Conservation (phyloP, 2,329 filamentous ascomycete species). For the Cladobotryum protrusum region DNA sequence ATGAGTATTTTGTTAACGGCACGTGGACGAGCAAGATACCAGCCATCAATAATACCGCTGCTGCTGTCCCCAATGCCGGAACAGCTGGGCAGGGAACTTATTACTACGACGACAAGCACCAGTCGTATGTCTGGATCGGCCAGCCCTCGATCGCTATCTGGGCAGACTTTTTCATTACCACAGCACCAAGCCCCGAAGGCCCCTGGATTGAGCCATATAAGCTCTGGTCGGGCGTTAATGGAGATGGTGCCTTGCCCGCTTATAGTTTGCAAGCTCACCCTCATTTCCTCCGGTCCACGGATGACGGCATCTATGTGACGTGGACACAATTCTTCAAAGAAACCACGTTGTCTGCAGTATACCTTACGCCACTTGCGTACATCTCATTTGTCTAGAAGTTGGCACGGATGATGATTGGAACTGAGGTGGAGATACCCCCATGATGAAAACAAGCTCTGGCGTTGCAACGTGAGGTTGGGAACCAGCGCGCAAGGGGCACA, state of each 20-base stretch:
- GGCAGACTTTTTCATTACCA: conserved; percentile 18
- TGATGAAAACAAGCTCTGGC: not conserved
- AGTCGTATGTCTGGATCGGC: conserved; percentile 19
- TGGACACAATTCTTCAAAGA: conserved; percentile 12
- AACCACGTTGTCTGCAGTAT: conserved; percentile 9
- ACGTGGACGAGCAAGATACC: conserved; percentile 14
- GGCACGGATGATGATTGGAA: not conserved
- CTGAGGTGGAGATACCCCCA: conserved; percentile 2
- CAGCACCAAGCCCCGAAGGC: conserved; percentile 13
- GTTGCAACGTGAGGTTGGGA: conserved; percentile 2
- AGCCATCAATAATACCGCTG: conserved; percentile 8
- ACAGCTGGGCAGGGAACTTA: conserved; percentile 19
- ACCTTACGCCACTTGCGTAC: conserved; percentile 12
- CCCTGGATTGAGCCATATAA: conserved; percentile 11
- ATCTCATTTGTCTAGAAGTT: conserved; percentile 12
- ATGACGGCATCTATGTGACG: conserved; percentile 13
- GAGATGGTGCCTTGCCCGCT: conserved; percentile 8
- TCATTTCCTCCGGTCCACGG: conserved; percentile 7
- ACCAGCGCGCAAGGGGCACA: not conserved
- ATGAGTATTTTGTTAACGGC: conserved; percentile 16
- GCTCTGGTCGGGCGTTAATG: conserved; percentile 8
- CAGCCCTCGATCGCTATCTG: conserved; percentile 13
- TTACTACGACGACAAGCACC: conserved; percentile 16
- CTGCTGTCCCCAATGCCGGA: conserved; percentile 15
- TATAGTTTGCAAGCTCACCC: conserved; percentile 13